Conservation (phyloP, 441 rosid genomes). For the Populus hybrid region DNA sequence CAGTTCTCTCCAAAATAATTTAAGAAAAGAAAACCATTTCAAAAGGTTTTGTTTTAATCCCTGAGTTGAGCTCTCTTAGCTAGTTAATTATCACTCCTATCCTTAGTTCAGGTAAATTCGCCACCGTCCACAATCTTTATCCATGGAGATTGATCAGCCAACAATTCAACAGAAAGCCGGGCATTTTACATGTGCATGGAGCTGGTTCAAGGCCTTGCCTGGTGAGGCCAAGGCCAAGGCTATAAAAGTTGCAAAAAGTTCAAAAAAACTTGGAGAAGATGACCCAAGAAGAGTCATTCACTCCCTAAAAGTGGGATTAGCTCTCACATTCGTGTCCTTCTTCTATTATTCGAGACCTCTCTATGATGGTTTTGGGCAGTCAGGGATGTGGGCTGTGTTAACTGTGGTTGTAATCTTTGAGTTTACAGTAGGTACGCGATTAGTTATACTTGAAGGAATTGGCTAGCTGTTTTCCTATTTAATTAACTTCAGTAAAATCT, state of each 20-base stretch:
- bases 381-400: conserved; percentile 91
- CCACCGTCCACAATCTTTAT: not conserved
- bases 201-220: conserved; percentile 31
- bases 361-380: conserved; percentile 61
- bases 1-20: not conserved
- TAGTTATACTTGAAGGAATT: not conserved
- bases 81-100: not conserved
- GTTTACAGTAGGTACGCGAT: conserved; percentile 72
- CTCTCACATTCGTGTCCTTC: conserved; percentile 73
- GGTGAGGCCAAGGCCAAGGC: conserved; percentile 26
- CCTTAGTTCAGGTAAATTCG: conserved; percentile 6
- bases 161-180: conserved; percentile 26
- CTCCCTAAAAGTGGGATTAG: conserved; percentile 77
- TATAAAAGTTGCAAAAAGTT: conserved; percentile 21
- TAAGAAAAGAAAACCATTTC: conserved; percentile 1
- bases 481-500: not conserved
- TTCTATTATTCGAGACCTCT: conserved; percentile 66
- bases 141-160: conserved; percentile 41
- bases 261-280: conserved; percentile 55
- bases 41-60: not conserved
- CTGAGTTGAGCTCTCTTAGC: not conserved
- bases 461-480: not conserved
- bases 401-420: conserved; percentile 79
- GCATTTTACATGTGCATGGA: conserved; percentile 23
- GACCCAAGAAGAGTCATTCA: conserved; percentile 82